Percentiles rank a stretch among this genome's conserved stretches.
These are phyloP conservation scores for Jasminum sambac DNA, from an alignment of 257 asterid species.

Conservation along the genomic window DNA sequence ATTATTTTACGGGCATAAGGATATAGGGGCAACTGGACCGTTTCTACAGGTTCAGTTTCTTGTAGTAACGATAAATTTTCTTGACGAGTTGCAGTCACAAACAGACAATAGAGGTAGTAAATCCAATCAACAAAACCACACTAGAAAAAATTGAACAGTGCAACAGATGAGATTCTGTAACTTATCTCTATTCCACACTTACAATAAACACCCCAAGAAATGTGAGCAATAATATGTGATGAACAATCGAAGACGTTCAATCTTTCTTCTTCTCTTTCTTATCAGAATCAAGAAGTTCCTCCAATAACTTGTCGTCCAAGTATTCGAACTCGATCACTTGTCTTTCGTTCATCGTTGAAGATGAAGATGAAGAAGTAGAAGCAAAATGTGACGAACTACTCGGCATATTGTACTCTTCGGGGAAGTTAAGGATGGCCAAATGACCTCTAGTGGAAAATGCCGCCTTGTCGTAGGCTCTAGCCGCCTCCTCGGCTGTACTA, in stretches of 20 bases:
- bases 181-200: background rate
- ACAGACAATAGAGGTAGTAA: background rate
- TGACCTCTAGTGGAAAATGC: constrained; percentile 46
- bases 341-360: constrained; percentile 17
- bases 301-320: constrained; percentile 41
- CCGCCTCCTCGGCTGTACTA: constrained; percentile 46
- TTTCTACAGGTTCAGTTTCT: too few species aligned
- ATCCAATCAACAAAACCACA: background rate
- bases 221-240: background rate
- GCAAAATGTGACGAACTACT: constrained; percentile 40
- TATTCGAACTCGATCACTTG: constrained; percentile 47
- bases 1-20: too few species aligned
- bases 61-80: background rate
- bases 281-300: constrained; percentile 44
- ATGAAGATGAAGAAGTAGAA: constrained; percentile 10
- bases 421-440: constrained; percentile 45
- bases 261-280: constrained; percentile 20
- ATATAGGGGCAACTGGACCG: too few species aligned
- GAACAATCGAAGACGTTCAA: background rate
- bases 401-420: constrained; percentile 41
- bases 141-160: background rate
- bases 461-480: constrained; percentile 47
- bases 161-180: background rate
- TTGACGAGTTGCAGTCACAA: background rate
- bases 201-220: background rate